Percentiles rank a stretch among this genome's conserved stretches.
Evolutionary conservation across 768 basidiomycete genomes (phyloP).

Genomic region (Lactarius sanguifluus): DNA sequence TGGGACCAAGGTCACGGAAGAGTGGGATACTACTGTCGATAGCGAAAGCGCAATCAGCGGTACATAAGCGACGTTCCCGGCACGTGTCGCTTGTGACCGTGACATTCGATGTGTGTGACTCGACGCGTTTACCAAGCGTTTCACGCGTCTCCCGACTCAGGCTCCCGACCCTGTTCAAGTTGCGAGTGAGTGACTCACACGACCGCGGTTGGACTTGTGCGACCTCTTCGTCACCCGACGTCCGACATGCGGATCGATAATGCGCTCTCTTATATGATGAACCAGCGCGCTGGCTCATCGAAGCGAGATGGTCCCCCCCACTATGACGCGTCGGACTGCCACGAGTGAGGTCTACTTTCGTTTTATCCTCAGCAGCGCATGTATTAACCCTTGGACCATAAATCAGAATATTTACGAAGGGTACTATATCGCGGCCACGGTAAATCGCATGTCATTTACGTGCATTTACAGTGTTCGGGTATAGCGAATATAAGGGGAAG

Average conservation of each 20-base stretch:
- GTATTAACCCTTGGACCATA: neutral
- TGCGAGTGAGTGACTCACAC: neutral
- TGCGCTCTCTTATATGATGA: constrained; percentile 16
- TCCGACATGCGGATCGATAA: constrained; percentile 16
- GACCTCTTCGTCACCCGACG: constrained; percentile 5
- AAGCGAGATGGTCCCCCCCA: neutral
- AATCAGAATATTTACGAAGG: constrained; percentile 21
- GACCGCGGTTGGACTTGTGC: neutral
- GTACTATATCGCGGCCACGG: neutral
- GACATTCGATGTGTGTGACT: neutral
- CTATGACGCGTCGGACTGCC: constrained; percentile 14
- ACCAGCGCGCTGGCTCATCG: neutral
- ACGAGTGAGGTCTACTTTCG: constrained; percentile 8
- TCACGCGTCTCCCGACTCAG: no score
- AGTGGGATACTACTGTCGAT: no score
- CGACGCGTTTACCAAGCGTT: neutral
- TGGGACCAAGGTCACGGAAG: no score
- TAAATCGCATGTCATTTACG: neutral
- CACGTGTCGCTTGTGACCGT: neutral
- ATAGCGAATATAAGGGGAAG: constrained; percentile 68
- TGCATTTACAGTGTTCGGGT: constrained; percentile 60
- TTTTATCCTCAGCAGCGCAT: neutral
- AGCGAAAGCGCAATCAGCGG: no score
- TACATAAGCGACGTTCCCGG: no score
- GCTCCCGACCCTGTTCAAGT: no score